phyloP scores from a whole-genome alignment of 345 rosid species.

The Lepidium africanum region DNA sequence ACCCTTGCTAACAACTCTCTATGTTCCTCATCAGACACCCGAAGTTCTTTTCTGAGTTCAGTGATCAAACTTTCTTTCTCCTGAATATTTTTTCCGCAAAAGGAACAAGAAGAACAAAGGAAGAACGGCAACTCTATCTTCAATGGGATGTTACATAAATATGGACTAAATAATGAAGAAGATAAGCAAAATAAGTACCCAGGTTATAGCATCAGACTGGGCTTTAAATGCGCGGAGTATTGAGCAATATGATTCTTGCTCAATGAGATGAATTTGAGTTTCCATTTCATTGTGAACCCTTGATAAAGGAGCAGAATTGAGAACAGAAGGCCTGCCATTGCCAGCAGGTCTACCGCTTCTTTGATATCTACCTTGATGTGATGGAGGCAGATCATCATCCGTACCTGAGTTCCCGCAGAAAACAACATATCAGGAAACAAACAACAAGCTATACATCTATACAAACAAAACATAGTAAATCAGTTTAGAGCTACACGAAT shows the following conservation, averaged over 20 bases:
- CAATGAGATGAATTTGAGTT: slow-evolving; percentile 81
- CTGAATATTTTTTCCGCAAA: slow-evolving; percentile 30
- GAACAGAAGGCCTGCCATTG: slow-evolving; percentile 74
- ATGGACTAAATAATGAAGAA: neutral
- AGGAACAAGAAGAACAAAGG: neutral
- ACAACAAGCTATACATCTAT: neutral
- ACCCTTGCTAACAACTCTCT: slow-evolving; percentile 78
- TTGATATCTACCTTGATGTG: slow-evolving; percentile 85
- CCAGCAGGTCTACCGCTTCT: slow-evolving; percentile 62
- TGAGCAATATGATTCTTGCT: slow-evolving; percentile 87
- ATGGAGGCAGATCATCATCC: slow-evolving; percentile 95
- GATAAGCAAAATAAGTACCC: slow-evolving; percentile 49
- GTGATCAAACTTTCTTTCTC: slow-evolving; percentile 94
- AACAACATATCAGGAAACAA: neutral
- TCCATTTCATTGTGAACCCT: slow-evolving; percentile 81
- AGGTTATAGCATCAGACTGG: slow-evolving; percentile 93
- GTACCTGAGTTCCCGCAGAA: slow-evolving; percentile 56
- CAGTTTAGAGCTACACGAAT: neutral
- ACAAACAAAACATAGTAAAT: neutral
- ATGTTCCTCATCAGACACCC: slow-evolving; percentile 97
- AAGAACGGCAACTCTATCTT: neutral
- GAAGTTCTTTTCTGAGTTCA: slow-evolving; percentile 88
- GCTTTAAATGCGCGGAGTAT: slow-evolving; percentile 96
- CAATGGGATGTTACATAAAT: neutral
- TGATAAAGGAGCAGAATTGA: slow-evolving; percentile 50